These are phyloP conservation scores for Rubia balearica DNA, from an alignment of 305 asterid genomes.

Conservation along the genomic window DNA sequence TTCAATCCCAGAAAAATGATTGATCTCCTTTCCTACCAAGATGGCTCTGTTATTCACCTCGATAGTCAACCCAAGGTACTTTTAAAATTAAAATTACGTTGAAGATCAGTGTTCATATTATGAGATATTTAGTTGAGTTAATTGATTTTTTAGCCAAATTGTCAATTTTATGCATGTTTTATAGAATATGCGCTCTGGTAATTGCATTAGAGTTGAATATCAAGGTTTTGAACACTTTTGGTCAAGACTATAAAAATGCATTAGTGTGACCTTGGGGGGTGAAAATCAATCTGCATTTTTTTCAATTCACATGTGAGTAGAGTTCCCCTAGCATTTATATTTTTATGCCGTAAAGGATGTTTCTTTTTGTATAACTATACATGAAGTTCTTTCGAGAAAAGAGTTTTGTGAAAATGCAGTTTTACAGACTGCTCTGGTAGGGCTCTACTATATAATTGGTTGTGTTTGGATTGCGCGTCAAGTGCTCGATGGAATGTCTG, in stretches of 20 bases:
- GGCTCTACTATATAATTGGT: constrained; percentile 39
- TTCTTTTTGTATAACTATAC: constrained; percentile 29
- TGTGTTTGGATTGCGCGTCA: constrained; percentile 32
- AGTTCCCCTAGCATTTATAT: not conserved
- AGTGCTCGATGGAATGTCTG: constrained; percentile 45
- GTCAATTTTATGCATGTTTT: not conserved
- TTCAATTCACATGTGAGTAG: not conserved
- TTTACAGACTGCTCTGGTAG: constrained; percentile 43
- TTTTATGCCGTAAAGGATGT: constrained; percentile 32
- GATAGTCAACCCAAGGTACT: constrained; percentile 87
- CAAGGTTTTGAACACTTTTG: too few species aligned
- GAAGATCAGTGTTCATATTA: not conserved
- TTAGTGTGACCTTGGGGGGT: not conserved
- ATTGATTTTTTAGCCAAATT: not conserved
- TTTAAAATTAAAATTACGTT: not conserved
- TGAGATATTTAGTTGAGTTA: not conserved
- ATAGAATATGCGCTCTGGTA: not conserved
- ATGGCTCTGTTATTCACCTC: constrained; percentile 47
- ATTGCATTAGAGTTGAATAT: not conserved
- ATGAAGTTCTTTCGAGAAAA: constrained; percentile 31
- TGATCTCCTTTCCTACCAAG: constrained; percentile 54
- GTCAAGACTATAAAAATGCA: not conserved
- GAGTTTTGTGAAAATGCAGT: constrained; percentile 47
- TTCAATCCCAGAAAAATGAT: constrained; percentile 66
- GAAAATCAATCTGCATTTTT: not conserved